Base-by-base conservation (phyloP, 306 rosid genomes). In the Medicago ruthenica region DNA sequence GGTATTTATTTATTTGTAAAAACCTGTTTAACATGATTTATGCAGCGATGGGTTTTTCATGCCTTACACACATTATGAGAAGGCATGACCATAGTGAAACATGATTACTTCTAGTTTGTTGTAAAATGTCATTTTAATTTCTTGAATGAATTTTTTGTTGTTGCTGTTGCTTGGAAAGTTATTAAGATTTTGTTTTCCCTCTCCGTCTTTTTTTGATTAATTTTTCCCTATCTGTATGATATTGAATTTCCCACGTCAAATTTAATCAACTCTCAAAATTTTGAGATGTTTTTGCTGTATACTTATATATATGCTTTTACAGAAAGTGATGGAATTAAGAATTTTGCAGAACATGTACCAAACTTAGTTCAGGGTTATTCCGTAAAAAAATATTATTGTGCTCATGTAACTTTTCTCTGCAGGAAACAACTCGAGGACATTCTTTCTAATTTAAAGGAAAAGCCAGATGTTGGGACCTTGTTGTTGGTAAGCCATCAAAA, bases 351-450 rank as follows among this genome's bases (percentile, higher is more conserved):
- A 62, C 34, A 27, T 64, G 41, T 41, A 58, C 27, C 20, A 50
- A 51, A 75, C 77, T 67, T 14, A 40, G 62, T 70, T 71, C 17
- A 41, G 74, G 34, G 58, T 76, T 73, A 37, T 70, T 42, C 31
- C 45, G 14, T 73, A 15, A 16, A 70, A 51, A 69, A 44, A 5
- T 51, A 21, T 74, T 47, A 7, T 78, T 71, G 31, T 83, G 80
- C 45, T 65, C 40, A 71, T 77, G 85, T 54, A 73, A n/a, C 55
- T 62, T 81, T 67, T 82, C 53, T 81, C 77, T 79, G n/a, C 93
- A 95, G 99, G 88, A 95, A 89, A 87, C 99, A 92, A 82, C 91
- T 95, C 21, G 99, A 95, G 89, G 99, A 95, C 80, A 92, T 92
- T 83, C 96, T 90, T 82, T 78, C 74, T 82, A 85, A 83, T 84